Conservation (phyloP, 768 basidiomycete species). For the Sporobolomyces pararoseus region DNA sequence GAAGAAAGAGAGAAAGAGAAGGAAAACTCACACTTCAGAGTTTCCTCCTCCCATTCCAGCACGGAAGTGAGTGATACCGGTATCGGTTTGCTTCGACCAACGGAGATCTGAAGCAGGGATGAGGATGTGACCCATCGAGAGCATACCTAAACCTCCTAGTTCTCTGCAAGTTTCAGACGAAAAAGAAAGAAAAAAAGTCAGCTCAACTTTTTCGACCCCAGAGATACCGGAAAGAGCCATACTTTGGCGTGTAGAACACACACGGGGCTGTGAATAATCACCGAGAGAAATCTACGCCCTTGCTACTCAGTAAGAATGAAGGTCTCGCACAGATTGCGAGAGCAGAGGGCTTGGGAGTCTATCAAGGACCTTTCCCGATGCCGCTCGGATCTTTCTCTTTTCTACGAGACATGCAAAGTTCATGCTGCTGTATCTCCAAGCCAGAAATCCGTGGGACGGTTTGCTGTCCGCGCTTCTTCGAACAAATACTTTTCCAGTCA, state of each 20-base stretch:
- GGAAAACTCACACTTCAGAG: slow-evolving; percentile 21
- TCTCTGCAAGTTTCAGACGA: slow-evolving; percentile 56
- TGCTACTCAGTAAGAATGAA: too few relatives aligned
- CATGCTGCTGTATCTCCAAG: too few relatives aligned
- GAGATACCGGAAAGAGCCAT: not conserved
- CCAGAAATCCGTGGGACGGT: too few relatives aligned
- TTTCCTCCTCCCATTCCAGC: slow-evolving; percentile 68
- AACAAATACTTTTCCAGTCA: too few relatives aligned
- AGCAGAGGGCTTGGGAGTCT: too few relatives aligned
- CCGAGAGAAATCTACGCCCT: too few relatives aligned
- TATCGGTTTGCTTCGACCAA: slow-evolving; percentile 98
- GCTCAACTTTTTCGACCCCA: not conserved
- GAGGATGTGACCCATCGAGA: slow-evolving; percentile 98
- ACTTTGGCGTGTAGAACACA: slow-evolving; percentile 22
- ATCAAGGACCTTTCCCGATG: too few relatives aligned
- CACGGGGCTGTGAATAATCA: too few relatives aligned
- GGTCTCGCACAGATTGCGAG: too few relatives aligned
- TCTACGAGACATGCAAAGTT: too few relatives aligned
- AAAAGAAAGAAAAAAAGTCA: not conserved
- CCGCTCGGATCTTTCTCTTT: too few relatives aligned
- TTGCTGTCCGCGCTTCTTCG: too few relatives aligned
- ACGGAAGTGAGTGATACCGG: slow-evolving; percentile 97
- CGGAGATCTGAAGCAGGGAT: slow-evolving; percentile 96
- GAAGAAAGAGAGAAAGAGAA: not conserved
- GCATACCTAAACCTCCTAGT: slow-evolving; percentile 95